Conservation (phyloP, 2,329 filamentous ascomycete species). For the Diaporthe helianthi region DNA sequence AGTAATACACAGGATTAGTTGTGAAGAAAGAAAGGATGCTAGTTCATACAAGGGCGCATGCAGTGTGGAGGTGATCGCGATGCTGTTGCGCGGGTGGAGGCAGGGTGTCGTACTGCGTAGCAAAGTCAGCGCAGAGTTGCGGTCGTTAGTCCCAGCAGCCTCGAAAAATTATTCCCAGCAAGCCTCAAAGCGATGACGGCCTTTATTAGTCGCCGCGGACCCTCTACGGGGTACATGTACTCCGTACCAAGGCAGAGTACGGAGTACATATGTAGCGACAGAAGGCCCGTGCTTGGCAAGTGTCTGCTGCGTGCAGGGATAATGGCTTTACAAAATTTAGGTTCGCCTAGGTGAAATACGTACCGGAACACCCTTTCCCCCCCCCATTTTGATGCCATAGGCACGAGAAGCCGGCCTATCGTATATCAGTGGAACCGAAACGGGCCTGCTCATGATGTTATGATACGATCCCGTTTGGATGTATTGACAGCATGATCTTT, state of each 20-base stretch:
- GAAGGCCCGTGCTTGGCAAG: conserved; percentile 30
- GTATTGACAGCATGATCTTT: conserved; percentile 4
- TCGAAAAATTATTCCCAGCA: conserved; percentile 35
- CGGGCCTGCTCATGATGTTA: background rate
- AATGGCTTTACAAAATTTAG: conserved; percentile 1
- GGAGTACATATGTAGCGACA: too few species aligned
- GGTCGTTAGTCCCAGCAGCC: conserved; percentile 22
- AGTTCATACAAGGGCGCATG: background rate
- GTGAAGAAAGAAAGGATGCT: conserved; percentile 7
- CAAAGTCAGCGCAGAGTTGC: conserved; percentile 17
- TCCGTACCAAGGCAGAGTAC: conserved; percentile 3
- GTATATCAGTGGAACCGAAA: background rate
- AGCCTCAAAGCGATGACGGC: conserved; percentile 34
- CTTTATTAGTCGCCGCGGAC: background rate
- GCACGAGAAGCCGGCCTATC: background rate
- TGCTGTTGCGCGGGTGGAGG: conserved; percentile 15
- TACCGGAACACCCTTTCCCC: background rate
- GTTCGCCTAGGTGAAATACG: background rate
- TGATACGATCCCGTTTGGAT: background rate
- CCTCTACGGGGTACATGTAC: too few species aligned
- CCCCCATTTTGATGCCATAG: conserved; percentile 4
- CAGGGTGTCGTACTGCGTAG: background rate
- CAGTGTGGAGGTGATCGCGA: background rate
- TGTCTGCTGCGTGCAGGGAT: conserved; percentile 9
- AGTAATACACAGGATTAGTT: conserved; percentile 23